phyloP scores from a whole-genome alignment of 176 grass and related monocot genomes.

The Melocanna baccifera region DNA sequence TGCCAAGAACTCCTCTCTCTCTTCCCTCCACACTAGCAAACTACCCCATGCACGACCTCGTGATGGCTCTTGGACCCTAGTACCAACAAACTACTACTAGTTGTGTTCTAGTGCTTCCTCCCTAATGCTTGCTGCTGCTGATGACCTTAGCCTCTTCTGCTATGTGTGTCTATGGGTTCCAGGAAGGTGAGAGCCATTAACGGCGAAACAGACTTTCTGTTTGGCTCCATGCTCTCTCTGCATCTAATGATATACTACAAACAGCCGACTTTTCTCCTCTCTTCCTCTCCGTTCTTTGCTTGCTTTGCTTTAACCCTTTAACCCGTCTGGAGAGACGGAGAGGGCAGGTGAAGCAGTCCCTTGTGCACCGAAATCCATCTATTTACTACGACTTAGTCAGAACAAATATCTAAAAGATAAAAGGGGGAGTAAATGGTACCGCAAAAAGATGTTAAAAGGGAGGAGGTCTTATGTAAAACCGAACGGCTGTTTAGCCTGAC shows the following conservation, averaged over 20 bases:
- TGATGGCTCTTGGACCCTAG: conserved; percentile 49
- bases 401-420: neutral
- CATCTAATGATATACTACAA: conserved; percentile 46
- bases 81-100: conserved; percentile 39
- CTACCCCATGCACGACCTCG: conserved; percentile 38
- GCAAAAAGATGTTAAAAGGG: neutral
- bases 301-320: conserved; percentile 1
- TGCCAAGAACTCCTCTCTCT: conserved; percentile 31
- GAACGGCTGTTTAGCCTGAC: neutral
- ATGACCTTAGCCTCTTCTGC: neutral
- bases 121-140: neutral
- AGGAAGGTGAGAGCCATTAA: conserved; percentile 47
- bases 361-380: conserved; percentile 6
- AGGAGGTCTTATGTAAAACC: neutral
- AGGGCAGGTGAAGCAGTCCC: conserved; percentile 35
- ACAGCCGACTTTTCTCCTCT: conserved; percentile 43
- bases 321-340: neutral
- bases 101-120: conserved; percentile 23
- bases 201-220: conserved; percentile 69
- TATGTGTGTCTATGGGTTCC: conserved; percentile 34
- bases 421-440: neutral
- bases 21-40: conserved; percentile 37
- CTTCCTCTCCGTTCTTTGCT: conserved; percentile 20
- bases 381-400: neutral
- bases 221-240: conserved; percentile 58